Evolutionary conservation across 495 filamentous ascomycete genomes (phyloP).

Genomic region (Hypoxylon fragiforme): DNA sequence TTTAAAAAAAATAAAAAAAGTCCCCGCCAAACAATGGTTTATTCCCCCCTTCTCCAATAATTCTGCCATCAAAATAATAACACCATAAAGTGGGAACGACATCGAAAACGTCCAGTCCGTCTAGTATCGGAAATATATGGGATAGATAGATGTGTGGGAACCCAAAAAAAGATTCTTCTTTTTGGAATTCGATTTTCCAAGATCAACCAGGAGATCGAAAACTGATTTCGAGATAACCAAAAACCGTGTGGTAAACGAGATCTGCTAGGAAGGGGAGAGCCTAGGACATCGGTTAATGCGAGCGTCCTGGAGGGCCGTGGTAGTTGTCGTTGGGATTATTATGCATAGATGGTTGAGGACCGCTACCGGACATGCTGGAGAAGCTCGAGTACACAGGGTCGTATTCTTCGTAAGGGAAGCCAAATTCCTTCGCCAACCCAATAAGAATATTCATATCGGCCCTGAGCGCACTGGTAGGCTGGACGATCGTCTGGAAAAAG

Average conservation of each 20-base stretch:
- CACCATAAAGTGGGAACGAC: constrained; percentile 14
- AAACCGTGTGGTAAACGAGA: too few species aligned
- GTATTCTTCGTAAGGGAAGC: constrained; percentile 35
- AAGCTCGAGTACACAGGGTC: constrained; percentile 45
- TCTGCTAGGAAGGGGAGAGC: constrained; percentile 13
- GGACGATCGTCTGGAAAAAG: constrained; percentile 64
- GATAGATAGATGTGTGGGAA: too few species aligned
- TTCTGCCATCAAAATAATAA: constrained; percentile 11
- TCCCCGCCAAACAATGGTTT: too few species aligned
- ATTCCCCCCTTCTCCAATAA: constrained; percentile 23
- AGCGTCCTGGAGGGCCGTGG: constrained; percentile 18
- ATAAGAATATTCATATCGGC: constrained; percentile 70
- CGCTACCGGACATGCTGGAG: constrained; percentile 47
- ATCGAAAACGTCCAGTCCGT: constrained; percentile 5
- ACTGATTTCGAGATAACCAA: too few species aligned
- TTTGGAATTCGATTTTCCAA: too few species aligned
- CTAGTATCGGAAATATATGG: constrained; percentile 15
- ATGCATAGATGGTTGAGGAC: constrained; percentile 26
- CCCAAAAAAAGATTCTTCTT: too few species aligned
- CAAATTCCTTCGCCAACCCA: constrained; percentile 59
- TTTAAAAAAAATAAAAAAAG: too few species aligned
- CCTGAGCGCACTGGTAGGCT: constrained; percentile 67
- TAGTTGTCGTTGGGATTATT: constrained; percentile 26
- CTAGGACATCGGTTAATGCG: constrained; percentile 14
- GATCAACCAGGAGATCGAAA: too few species aligned